phyloP scores from a whole-genome alignment of 768 basidiomycete genomes.

The Amanita molliuscula region DNA sequence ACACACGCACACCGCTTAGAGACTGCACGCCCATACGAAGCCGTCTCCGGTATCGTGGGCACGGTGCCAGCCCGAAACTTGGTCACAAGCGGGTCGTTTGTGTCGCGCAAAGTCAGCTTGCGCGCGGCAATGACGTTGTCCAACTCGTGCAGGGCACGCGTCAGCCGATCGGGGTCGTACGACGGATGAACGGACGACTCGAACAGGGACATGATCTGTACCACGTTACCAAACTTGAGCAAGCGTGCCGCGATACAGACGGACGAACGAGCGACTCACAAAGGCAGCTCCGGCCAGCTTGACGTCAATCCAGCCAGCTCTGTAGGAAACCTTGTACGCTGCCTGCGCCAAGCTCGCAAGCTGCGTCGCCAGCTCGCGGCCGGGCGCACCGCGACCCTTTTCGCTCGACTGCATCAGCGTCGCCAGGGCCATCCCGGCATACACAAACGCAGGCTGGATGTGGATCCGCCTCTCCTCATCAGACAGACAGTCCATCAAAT shows the following conservation, averaged over 20 bases:
- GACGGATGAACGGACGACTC: conserved; percentile 67
- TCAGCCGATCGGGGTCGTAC: conserved; percentile 44
- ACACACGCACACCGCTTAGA: conserved; percentile 39
- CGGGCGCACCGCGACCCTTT: conserved; percentile 40
- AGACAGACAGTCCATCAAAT: conserved; percentile 41
- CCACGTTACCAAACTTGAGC: too few relatives aligned
- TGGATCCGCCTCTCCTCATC: conserved; percentile 38
- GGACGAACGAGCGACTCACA: conserved; percentile 20
- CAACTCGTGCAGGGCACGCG: conserved; percentile 41
- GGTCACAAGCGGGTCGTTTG: conserved; percentile 40
- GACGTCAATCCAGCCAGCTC: conserved; percentile 43
- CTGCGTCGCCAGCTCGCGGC: conserved; percentile 47
- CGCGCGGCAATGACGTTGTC: conserved; percentile 56
- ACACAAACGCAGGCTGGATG: conserved; percentile 65
- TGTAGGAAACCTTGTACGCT: conserved; percentile 41
- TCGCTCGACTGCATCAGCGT: conserved; percentile 67
- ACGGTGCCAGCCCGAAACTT: conserved; percentile 40
- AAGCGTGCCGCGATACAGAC: too few relatives aligned
- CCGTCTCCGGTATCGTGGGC: conserved; percentile 28
- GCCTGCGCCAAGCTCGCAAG: conserved; percentile 47
- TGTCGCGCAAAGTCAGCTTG: conserved; percentile 47
- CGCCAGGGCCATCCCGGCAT: conserved; percentile 59
- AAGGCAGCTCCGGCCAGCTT: conserved; percentile 66
- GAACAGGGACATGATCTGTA: conserved; percentile 68
- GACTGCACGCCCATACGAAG: conserved; percentile 2